phyloP scores from a whole-genome alignment of 2,329 filamentous ascomycete genomes.

The Penicillium fuscoglaucum region DNA sequence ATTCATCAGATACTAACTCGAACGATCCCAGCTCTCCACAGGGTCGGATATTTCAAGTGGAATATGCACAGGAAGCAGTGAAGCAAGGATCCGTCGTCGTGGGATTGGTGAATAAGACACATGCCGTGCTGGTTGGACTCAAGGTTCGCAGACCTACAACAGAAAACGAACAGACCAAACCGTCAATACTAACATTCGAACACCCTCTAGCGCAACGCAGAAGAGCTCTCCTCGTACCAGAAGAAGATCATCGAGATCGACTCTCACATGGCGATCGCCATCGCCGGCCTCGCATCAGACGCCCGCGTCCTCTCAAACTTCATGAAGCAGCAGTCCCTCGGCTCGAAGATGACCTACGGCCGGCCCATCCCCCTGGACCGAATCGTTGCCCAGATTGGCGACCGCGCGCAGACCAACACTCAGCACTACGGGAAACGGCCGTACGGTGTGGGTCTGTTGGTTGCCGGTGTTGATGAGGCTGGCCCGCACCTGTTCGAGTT shows the following conservation, averaged over 20 bases:
- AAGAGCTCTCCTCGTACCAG: constrained; percentile 99
- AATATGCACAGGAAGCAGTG: constrained; percentile 97
- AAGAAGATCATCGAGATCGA: constrained; percentile 98
- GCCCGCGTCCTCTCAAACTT: constrained; percentile 99
- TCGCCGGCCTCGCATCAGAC: constrained; percentile 94
- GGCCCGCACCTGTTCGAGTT: constrained; percentile 98
- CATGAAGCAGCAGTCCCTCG: constrained; percentile 99
- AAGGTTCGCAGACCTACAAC: constrained; percentile 64
- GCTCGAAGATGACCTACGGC: constrained; percentile 92
- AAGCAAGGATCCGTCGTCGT: constrained; percentile 99
- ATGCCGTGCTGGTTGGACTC: constrained; percentile 90
- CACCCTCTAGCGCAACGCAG: constrained; percentile 77
- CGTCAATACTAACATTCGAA: constrained; percentile 2
- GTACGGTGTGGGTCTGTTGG: constrained; percentile 89
- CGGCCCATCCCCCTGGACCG: constrained; percentile 87
- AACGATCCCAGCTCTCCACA: constrained; percentile 76
- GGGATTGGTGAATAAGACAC: constrained; percentile 95
- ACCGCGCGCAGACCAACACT: constrained; percentile 96
- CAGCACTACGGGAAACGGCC: constrained; percentile 96
- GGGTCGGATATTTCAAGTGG: constrained; percentile 98
- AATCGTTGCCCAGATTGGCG: constrained; percentile 87
- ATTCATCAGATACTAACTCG: constrained; percentile 22
- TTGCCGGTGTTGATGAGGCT: constrained; percentile 89
- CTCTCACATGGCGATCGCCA: constrained; percentile 90
- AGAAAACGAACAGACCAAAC: background rate